These are phyloP conservation scores for Chaetomium tenue DNA, from an alignment of 495 filamentous ascomycete genomes.

Conservation along the genomic window DNA sequence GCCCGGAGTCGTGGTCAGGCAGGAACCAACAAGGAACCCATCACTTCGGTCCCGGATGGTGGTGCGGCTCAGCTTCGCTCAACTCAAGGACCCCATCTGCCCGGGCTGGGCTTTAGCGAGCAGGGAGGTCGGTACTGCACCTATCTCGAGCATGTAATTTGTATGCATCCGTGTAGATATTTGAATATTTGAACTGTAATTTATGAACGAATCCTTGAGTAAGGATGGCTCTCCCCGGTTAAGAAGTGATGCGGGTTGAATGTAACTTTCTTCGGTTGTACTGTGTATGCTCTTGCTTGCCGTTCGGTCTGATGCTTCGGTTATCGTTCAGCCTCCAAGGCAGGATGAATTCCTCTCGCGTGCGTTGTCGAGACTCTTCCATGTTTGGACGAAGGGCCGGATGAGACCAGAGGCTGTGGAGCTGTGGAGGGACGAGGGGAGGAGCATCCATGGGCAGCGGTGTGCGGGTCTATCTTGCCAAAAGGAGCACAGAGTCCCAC, in stretches of 20 bases:
- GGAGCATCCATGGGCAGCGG: neutral
- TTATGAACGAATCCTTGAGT: too few species aligned
- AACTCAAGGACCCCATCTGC: constrained; percentile 12
- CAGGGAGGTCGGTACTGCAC: too few species aligned
- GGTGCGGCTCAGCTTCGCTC: constrained; percentile 17
- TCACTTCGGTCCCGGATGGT: neutral
- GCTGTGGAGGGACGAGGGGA: neutral
- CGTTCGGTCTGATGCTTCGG: too few species aligned
- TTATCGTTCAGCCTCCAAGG: too few species aligned
- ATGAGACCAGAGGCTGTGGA: neutral
- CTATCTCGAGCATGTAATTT: too few species aligned
- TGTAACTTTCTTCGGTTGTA: too few species aligned
- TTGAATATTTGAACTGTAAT: too few species aligned
- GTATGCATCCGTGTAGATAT: too few species aligned
- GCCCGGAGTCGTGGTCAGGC: constrained; percentile 1
- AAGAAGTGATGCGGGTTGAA: too few species aligned
- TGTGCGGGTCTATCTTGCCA: neutral
- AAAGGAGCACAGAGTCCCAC: constrained; percentile 6
- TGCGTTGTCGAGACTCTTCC: too few species aligned
- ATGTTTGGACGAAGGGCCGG: neutral
- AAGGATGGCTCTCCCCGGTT: too few species aligned
- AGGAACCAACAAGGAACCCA: constrained; percentile 6
- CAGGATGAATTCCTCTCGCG: neutral
- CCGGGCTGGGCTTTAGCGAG: neutral
- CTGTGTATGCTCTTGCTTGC: too few species aligned